Percentiles rank a stretch among this genome's conserved stretches.
Evolutionary conservation across 768 basidiomycete genomes (phyloP).

Genomic region (Scleroderma citrinum): DNA sequence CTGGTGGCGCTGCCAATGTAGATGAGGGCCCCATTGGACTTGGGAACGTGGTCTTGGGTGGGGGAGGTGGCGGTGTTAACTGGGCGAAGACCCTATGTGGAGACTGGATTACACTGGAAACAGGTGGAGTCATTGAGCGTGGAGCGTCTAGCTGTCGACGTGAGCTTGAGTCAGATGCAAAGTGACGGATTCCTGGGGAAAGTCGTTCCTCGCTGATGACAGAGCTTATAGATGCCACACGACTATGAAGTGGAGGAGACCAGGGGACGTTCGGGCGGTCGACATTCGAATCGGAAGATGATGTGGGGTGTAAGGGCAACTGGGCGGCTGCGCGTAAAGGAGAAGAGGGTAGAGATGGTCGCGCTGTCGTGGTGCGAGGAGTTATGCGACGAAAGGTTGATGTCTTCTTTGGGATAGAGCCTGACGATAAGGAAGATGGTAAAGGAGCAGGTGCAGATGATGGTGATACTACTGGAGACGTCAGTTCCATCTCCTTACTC

Average conservation of each 20-base stretch:
- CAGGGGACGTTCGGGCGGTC: constrained; percentile 20
- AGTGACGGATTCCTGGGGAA: background rate
- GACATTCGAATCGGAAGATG: constrained; percentile 18
- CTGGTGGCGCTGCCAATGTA: constrained; percentile 12
- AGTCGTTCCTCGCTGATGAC: constrained; percentile 12
- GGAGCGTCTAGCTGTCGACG: constrained; percentile 2
- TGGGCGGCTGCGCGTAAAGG: constrained; percentile 29
- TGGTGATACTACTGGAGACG: constrained; percentile 5
- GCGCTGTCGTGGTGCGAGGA: constrained; percentile 22
- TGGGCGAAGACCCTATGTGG: constrained; percentile 5
- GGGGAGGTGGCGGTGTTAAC: constrained; percentile 8
- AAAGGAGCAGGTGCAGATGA: constrained; percentile 8
- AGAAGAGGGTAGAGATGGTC: constrained; percentile 25
- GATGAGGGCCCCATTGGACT: constrained; percentile 6
- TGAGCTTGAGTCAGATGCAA: background rate
- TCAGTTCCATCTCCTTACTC: constrained; percentile 3
- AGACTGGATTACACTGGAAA: constrained; percentile 5
- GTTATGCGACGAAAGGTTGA: constrained; percentile 53
- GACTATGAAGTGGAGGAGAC: constrained; percentile 21
- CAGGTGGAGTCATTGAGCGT: background rate
- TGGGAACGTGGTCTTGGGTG: constrained; percentile 7
- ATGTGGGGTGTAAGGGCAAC: constrained; percentile 13
- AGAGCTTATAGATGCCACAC: constrained; percentile 29
- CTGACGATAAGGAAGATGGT: constrained; percentile 3
- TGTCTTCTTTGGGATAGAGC: constrained; percentile 22